A percentile compares a stretch with the other conserved stretches of the same genome.
These are phyloP conservation scores for Globisporangium ultimum DNA, from an alignment of 352 stramenopile genomes.

Conservation along the genomic window DNA sequence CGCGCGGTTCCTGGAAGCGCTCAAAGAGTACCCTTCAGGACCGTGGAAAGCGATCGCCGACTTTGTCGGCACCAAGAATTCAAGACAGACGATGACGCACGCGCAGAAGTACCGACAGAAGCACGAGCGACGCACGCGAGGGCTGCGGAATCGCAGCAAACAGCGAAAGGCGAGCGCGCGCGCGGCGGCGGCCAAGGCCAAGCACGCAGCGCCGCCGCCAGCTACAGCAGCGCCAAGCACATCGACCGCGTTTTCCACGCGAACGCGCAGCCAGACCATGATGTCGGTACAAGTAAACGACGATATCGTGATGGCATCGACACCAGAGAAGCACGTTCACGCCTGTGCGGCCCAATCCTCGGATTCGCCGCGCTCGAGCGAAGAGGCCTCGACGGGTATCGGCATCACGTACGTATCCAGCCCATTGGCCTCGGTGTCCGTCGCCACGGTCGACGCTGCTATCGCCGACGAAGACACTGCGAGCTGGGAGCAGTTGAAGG, in stretches of 20 bases:
- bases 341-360: slow-evolving; percentile 19
- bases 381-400: slow-evolving; percentile 12
- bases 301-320: slow-evolving; percentile 11
- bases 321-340: slow-evolving; percentile 1
- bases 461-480: slow-evolving; percentile 2
- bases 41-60: slow-evolving; percentile 63
- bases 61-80: slow-evolving; percentile 60
- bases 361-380: slow-evolving; percentile 33
- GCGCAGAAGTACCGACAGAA: slow-evolving; percentile 39
- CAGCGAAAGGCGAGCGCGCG: slow-evolving; percentile 7
- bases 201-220: neutral
- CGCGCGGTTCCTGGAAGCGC: slow-evolving; percentile 50
- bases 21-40: slow-evolving; percentile 51
- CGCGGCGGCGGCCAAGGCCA: neutral
- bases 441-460: slow-evolving; percentile 11
- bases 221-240: neutral
- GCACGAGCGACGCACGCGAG: slow-evolving; percentile 43
- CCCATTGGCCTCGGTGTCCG: slow-evolving; percentile 17
- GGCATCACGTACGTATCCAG: slow-evolving; percentile 18
- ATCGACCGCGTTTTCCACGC: neutral
- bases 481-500: slow-evolving; percentile 20
- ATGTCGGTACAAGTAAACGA: slow-evolving; percentile 6
- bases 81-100: slow-evolving; percentile 36
- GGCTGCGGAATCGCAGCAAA: slow-evolving; percentile 41
- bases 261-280: slow-evolving; percentile 13